These are phyloP conservation scores for Conidiobolus incongruus DNA, from an alignment of 371 early-diverging fungal species.

Conservation along the genomic window DNA sequence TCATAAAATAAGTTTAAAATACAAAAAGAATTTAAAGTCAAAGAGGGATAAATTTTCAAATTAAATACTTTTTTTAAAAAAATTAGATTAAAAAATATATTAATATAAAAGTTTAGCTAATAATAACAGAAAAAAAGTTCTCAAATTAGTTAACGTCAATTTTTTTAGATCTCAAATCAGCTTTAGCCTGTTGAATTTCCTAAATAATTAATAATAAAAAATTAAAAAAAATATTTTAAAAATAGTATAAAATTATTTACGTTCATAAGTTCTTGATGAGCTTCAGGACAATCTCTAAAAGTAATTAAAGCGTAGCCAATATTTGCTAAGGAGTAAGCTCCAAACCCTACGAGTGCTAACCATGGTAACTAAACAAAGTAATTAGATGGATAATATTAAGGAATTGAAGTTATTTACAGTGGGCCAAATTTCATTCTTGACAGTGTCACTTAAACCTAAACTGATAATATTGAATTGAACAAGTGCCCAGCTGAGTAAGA, in stretches of 20 bases:
- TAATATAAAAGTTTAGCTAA: too few species aligned
- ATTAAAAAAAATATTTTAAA: neutral
- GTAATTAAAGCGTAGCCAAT: slow-evolving; percentile 65
- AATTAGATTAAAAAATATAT: too few species aligned
- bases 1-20: too few species aligned
- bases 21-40: too few species aligned
- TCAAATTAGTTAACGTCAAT: slow-evolving; percentile 1
- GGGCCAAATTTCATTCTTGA: slow-evolving; percentile 1
- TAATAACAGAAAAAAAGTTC: too few species aligned
- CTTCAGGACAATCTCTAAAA: slow-evolving; percentile 79
- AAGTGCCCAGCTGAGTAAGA: neutral
- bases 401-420: neutral
- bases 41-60: too few species aligned
- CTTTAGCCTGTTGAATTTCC: slow-evolving; percentile 1
- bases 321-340: slow-evolving; percentile 56
- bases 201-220: neutral
- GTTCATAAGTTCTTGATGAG: slow-evolving; percentile 44
- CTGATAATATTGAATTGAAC: neutral
- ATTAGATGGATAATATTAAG: neutral
- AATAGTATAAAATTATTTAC: slow-evolving; percentile 22
- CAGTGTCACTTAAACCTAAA: neutral
- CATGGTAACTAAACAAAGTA: slow-evolving; percentile 37
- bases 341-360: slow-evolving; percentile 53
- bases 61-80: too few species aligned
- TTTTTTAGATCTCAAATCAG: neutral